Evolutionary conservation across 805 yeast genomes (phyloP).

Genomic region (Ogataea allantospora): DNA sequence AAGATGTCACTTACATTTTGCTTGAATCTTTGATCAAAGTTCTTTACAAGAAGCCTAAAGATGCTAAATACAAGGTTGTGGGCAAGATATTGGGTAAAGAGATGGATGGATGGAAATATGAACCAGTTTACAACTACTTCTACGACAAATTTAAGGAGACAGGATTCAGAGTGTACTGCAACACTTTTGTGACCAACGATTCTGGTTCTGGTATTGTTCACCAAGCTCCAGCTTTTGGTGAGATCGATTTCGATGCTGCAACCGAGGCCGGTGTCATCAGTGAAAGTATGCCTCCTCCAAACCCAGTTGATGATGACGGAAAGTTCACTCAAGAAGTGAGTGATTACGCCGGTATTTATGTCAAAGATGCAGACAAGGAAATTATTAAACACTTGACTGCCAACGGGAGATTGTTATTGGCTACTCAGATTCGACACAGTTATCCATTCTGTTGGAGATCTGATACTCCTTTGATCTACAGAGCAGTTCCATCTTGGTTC

Average conservation of each 20-base stretch:
- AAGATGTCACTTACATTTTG: slow-evolving; percentile 76
- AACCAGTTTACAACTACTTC: slow-evolving; percentile 82
- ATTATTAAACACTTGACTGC: slow-evolving; percentile 84
- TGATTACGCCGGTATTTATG: slow-evolving; percentile 79
- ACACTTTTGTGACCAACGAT: slow-evolving; percentile 83
- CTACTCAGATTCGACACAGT: slow-evolving; percentile 87
- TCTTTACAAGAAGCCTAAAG: slow-evolving; percentile 90
- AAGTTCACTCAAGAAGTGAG: slow-evolving; percentile 71
- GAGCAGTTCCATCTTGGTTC: slow-evolving; percentile 99
- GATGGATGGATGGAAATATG: slow-evolving; percentile 74
- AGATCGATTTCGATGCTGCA: slow-evolving; percentile 90
- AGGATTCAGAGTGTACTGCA: slow-evolving; percentile 81
- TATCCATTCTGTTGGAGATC: slow-evolving; percentile 99
- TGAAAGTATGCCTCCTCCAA: slow-evolving; percentile 75
- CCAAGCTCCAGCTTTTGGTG: slow-evolving; percentile 99
- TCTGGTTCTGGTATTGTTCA: slow-evolving; percentile 99
- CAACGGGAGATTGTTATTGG: slow-evolving; percentile 68
- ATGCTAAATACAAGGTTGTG: slow-evolving; percentile 80
- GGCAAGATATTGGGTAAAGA: slow-evolving; percentile 79
- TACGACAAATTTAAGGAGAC: slow-evolving; percentile 68
- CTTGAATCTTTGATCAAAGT: slow-evolving; percentile 80
- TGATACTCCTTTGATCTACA: slow-evolving; percentile 93
- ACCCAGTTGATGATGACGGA: slow-evolving; percentile 94
- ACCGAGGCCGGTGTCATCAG: slow-evolving; percentile 69
- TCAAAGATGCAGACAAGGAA: slow-evolving; percentile 91